Evolutionary conservation across 306 rosid genomes (phyloP), one percentile per base, ranked within the genome.

Genomic region (Malus orientalis): DNA sequence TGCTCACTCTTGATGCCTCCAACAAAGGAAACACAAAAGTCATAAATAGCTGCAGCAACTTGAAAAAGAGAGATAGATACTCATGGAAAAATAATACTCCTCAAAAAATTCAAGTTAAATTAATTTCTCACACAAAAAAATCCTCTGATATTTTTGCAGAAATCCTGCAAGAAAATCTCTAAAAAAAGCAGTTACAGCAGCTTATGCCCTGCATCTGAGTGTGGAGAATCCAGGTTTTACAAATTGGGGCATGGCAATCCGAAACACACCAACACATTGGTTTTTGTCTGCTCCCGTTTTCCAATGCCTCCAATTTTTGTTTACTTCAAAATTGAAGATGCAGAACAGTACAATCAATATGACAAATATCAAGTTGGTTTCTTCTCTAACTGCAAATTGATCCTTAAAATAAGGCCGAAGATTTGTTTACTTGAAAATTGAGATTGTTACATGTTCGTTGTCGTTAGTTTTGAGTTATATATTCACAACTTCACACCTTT

Each of bases 361-460:
- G 66, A 32, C 69, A 32, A 30, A 13, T 7, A 64, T 29, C 69
- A 58, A 22, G 13, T 73, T 57, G 76, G 54, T 15, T 9, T 51
- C 2, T 5, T 8, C 13, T n/a, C 27, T n/a, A 4, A 11, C 0
- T 44, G 38, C 27, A 59, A 59, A 57, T 72, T 25, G 68, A 73
- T 59, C 61, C 67, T 45, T 61, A 7, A 5, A 45, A 29, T 20
- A 45, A 47, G 49, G 47, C 12, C 63, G 9, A 36, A 51, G 42
- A 73, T 76, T 64, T 80, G 61, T 74, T 38, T 74, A 76, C 70
- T 78, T 80, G 68, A 36, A 36, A 6, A 73, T 79, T 76, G 73
- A 83, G 75, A 77, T 73, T 72, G 76, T 57, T 76, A 38, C 19
- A 14, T 6, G 8, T 49, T 15, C 6, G 55, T 14, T 49, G 6